Evolutionary conservation across 345 rosid genomes (phyloP), one percentile per base, ranked within the genome.

Genomic region (Ceriops decandra): DNA sequence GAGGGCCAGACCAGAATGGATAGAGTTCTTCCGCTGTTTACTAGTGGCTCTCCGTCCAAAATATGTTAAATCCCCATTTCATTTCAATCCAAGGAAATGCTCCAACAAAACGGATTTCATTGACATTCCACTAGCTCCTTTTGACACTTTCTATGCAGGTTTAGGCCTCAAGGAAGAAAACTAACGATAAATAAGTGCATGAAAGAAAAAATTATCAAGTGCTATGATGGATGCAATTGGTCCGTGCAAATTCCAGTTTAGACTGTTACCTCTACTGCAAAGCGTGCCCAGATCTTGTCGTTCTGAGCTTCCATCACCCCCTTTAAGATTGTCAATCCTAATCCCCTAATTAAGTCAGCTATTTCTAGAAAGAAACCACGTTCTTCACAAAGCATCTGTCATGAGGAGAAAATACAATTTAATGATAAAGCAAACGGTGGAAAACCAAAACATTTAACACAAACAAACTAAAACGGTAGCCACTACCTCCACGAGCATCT

Each of bases 331-430:
- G 96, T 95, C 66, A 95, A 78, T 63, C 99, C 99, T 82, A 95
- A 67, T 66, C 97, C 92, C 80, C 93, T 77, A 72, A 95, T 87
- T 67, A 91, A 66, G 65, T 95, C 97, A 28, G 97, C 99, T 63
- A 92, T 95, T 75, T 95, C 99, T 0, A 95, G 81, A 82, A 95
- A 95, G 82, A 91, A 84, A 57, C 99, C 98, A n/a, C 88, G 78
- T 35, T 95, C 93, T 73, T 95, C 96, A 62, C 98, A 95, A 57
- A 95, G 88, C 91, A 95, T 95, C 99, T 95, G 83, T 59, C 32
- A 63, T 28, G 20, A 35, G 20, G 20, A 54, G 28, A 47, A 63
- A 63, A 51, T n/a, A 47, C 16, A 21, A 15, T 53, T 5, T 5
- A 64, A 58, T 56, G 31, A 60, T 21, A 24, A 7, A 56, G 13